Evolutionary conservation across 176 grass and related monocot genomes (phyloP).

Genomic region (Rhipidocladum racemiflorum): DNA sequence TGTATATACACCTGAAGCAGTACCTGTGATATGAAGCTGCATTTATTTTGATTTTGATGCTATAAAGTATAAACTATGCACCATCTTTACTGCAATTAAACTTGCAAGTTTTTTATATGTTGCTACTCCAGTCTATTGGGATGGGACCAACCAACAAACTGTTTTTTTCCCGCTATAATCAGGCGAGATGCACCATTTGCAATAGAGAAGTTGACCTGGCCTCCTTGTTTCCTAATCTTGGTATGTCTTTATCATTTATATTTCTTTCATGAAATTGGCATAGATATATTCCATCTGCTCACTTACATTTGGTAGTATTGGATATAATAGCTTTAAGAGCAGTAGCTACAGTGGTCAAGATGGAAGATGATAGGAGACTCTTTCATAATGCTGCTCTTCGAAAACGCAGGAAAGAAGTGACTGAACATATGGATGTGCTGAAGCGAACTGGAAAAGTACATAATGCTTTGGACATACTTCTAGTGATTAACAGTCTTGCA

Average conservation of each 20-base stretch:
- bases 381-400: constrained; percentile 62
- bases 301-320: constrained; percentile 18
- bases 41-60: no score
- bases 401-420: constrained; percentile 68
- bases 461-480: neutral
- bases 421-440: constrained; percentile 42
- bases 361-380: constrained; percentile 68
- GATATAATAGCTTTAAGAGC: constrained; percentile 63
- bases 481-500: neutral
- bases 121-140: no score
- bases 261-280: constrained; percentile 20
- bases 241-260: constrained; percentile 20
- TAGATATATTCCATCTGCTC: constrained; percentile 11
- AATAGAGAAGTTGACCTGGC: no score
- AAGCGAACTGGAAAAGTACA: constrained; percentile 42
- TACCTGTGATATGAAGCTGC: neutral
- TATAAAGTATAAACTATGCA: no score
- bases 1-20: neutral
- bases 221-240: constrained; percentile 30
- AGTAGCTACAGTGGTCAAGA: constrained; percentile 72
- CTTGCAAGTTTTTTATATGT: no score
- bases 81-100: no score
- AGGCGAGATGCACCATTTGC: no score
- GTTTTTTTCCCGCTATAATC: no score
- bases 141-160: no score